These are phyloP conservation scores for Deinandra increscens DNA, from an alignment of 129 eudicot genomes.

Conservation along the genomic window DNA sequence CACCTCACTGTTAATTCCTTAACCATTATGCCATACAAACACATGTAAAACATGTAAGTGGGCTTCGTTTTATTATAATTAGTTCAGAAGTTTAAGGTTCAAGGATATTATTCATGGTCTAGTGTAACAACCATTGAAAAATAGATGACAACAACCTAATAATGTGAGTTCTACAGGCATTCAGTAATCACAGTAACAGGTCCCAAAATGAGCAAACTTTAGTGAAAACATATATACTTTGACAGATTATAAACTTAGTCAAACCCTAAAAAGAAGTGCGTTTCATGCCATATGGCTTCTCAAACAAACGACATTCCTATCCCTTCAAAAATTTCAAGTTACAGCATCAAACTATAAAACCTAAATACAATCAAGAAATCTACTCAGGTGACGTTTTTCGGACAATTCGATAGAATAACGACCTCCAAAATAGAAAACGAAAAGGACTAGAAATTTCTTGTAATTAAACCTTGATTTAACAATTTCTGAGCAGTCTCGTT, in stretches of 20 bases:
- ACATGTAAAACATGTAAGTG: not conserved
- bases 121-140: not conserved
- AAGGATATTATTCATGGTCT: not conserved
- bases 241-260: not conserved
- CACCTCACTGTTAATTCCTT: not conserved
- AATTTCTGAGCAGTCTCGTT: conserved; percentile 85
- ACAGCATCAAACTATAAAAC: not conserved
- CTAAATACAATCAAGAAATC: conserved; percentile 2
- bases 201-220: not conserved
- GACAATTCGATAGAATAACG: not conserved
- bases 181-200: not conserved
- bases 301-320: not conserved
- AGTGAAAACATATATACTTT: not conserved
- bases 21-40: not conserved
- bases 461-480: conserved; percentile 69
- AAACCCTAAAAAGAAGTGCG: conserved; percentile 3
- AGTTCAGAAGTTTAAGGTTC: not conserved
- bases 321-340: not conserved
- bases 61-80: not conserved
- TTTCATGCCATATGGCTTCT: not conserved
- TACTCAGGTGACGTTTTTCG: not conserved
- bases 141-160: not conserved
- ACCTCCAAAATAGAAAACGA: not conserved
- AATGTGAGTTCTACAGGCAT: not conserved
- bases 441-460: not conserved